Base-by-base conservation (phyloP, 495 filamentous ascomycete genomes). In the Sabuloglossum arenarium region DNA sequence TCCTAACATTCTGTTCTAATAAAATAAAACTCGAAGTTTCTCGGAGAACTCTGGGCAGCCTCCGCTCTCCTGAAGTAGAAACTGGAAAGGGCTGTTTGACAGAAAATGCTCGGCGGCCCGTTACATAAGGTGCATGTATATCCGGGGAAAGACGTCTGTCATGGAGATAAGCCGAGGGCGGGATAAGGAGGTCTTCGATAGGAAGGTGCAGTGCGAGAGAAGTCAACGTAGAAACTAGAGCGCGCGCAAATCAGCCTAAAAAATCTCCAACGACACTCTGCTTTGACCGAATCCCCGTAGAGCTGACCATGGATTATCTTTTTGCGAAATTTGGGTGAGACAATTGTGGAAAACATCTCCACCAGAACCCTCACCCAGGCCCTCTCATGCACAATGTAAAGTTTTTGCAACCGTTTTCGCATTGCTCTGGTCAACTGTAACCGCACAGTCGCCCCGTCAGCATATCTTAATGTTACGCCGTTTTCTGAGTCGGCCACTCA, bases 381-480 rank as follows among this genome's bases (percentile, higher is more conserved):
- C 56, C 71, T 71, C 62, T 77, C 76, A 59, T 78, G 75, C 45
- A 78, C 75, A 59, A 79, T 72, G 63, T 73, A 79, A 19, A 79
- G 63, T 58, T 66, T 71, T 59, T 71, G 67, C 29, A 79, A 61
- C 61, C 70, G 67, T 65, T 79, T 79, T 55, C 75, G 67, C 58
- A 71, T 73, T 0, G 72, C 73, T 58, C 75, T 63, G 25, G 67
- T 70, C 56, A 78, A 51, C 47, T 51, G 47, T 10, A 29, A 23
- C 14, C 21, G 27, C 66, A 45, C 43, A 10, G 31, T 25, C 53
- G 14, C 3, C 3, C 11, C 28, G 47, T 66, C 31, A 66, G 61
- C 42, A n/a, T 53, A 34, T 31, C 25, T 3, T 1, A 28, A 29
- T 29, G 23, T 51, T 23, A 29, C 27, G 8, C 25, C 28, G 4